phyloP scores from a whole-genome alignment of 2,329 filamentous ascomycete genomes.

The Lasiodiplodia sp. region DNA sequence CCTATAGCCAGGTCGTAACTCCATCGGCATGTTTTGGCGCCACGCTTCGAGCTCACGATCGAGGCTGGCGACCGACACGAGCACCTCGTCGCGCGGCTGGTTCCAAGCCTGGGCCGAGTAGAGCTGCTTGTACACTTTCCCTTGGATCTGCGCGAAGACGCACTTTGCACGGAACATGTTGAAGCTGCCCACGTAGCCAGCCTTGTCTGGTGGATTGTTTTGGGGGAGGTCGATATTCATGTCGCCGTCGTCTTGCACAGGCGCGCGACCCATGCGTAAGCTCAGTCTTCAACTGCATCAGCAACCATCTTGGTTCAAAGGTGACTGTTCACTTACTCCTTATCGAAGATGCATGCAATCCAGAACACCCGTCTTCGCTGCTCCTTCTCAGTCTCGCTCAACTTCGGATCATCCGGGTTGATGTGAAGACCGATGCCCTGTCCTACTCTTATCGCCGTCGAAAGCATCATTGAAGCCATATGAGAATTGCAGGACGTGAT shows the following conservation, averaged over 20 bases:
- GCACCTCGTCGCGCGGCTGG: not conserved
- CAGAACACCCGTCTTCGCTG: conserved; percentile 13
- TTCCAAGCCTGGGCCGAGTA: conserved; percentile 6
- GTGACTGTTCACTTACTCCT: not conserved
- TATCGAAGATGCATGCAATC: conserved; percentile 15
- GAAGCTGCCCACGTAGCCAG: not conserved
- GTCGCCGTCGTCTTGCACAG: not conserved
- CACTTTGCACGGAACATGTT: not conserved
- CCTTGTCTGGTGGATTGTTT: not conserved
- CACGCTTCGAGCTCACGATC: conserved; percentile 1
- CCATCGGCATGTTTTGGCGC: not conserved
- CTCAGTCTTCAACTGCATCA: not conserved
- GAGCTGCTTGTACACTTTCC: conserved; percentile 2
- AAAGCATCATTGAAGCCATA: conserved; percentile 13
- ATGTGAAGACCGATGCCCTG: conserved; percentile 13
- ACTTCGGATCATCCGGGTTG: not conserved
- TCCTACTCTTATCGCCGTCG: conserved; percentile 8
- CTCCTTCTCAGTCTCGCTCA: conserved; percentile 1
- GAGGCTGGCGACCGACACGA: not conserved
- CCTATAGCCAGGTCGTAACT: not conserved
- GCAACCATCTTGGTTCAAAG: not conserved
- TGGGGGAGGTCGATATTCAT: not conserved
- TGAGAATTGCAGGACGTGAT: conserved; percentile 13
- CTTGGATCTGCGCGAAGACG: conserved; percentile 2
- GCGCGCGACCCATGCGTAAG: conserved; percentile 8